Conservation (phyloP, 2,329 filamentous ascomycete species). For the Orbilia quercus region DNA sequence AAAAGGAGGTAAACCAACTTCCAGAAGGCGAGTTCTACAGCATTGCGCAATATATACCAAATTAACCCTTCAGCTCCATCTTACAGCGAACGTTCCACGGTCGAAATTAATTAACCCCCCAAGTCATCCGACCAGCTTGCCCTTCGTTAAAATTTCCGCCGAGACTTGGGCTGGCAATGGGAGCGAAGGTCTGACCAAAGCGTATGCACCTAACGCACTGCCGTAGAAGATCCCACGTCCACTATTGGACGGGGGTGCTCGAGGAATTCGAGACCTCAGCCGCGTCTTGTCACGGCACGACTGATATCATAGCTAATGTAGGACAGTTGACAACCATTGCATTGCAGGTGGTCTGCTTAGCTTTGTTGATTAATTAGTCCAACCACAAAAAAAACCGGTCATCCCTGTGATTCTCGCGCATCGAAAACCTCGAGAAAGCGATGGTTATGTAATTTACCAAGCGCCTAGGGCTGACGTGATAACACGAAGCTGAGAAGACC, state of each 20-base stretch:
- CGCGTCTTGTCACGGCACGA: constrained; percentile 13
- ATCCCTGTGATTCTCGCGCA: constrained; percentile 8
- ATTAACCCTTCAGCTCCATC: background rate
- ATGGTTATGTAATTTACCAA: too few relatives aligned
- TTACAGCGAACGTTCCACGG: background rate
- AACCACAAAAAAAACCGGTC: background rate
- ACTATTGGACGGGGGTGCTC: constrained; percentile 14
- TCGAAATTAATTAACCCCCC: background rate
- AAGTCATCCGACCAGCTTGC: background rate
- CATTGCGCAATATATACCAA: constrained; percentile 14
- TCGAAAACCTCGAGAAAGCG: constrained; percentile 6
- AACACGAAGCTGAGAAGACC: background rate
- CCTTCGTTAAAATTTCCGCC: background rate
- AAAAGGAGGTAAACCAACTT: background rate
- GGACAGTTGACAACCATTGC: background rate
- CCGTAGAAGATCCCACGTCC: constrained; percentile 24
- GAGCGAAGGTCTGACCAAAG: constrained; percentile 22
- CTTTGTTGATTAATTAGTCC: background rate
- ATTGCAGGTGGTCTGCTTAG: background rate
- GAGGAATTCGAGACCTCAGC: constrained; percentile 39
- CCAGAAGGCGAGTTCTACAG: background rate
- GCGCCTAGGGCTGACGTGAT: background rate
- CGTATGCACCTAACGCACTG: constrained; percentile 29
- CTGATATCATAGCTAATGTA: constrained; percentile 15
- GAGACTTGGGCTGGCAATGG: background rate